phyloP scores from a whole-genome alignment of 2,329 filamentous ascomycete species.

The Huntiella decipiens region DNA sequence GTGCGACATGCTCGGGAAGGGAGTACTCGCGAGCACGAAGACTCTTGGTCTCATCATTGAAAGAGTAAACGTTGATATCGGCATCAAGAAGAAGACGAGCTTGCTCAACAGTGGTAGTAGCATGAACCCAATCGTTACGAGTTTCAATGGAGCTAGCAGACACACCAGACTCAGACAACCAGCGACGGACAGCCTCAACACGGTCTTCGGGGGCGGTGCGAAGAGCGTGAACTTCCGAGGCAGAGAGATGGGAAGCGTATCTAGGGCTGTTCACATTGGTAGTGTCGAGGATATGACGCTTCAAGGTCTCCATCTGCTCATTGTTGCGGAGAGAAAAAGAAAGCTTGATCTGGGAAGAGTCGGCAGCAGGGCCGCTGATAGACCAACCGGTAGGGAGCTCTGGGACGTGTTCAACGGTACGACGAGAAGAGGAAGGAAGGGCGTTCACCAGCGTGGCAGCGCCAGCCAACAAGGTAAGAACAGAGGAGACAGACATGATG shows the following conservation, averaged over 20 bases:
- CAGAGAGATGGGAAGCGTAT: constrained; percentile 26
- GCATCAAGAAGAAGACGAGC: constrained; percentile 22
- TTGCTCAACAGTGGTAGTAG: constrained; percentile 22
- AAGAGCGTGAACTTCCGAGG: constrained; percentile 20
- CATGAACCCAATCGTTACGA: constrained; percentile 24
- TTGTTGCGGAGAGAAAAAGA: constrained; percentile 11
- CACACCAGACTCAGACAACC: constrained; percentile 24
- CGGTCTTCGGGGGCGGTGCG: constrained; percentile 19
- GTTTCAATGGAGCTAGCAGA: constrained; percentile 14
- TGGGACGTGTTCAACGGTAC: constrained; percentile 8
- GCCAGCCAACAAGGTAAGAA: constrained; percentile 9
- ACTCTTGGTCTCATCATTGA: constrained; percentile 19
- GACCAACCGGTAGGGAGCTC: constrained; percentile 11
- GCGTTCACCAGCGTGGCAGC: constrained; percentile 1
- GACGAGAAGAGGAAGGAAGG: constrained; percentile 5
- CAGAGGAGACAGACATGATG: constrained; percentile 4
- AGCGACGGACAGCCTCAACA: constrained; percentile 21
- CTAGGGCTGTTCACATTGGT: constrained; percentile 27
- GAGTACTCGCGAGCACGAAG: constrained; percentile 27
- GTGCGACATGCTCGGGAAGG: constrained; percentile 22
- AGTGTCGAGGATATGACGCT: constrained; percentile 7
- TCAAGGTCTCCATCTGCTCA: constrained; percentile 9
- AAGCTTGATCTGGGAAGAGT: constrained; percentile 5
- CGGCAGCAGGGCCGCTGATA: constrained; percentile 2
- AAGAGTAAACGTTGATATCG: constrained; percentile 25